These are phyloP conservation scores for Panus rudis DNA, from an alignment of 768 basidiomycete genomes.

Conservation along the genomic window DNA sequence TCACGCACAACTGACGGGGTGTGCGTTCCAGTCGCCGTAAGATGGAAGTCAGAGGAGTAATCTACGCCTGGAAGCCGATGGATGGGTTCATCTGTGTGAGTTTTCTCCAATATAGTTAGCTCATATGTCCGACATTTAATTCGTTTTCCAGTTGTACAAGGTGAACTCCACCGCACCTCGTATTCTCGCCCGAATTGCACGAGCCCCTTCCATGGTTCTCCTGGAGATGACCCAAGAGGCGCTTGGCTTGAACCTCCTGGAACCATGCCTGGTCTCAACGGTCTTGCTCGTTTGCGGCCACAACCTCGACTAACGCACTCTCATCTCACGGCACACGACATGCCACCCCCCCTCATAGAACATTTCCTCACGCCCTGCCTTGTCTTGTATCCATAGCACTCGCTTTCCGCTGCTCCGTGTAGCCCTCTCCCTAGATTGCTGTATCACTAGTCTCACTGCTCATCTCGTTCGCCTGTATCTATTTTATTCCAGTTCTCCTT, in stretches of 20 bases:
- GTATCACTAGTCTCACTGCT: neutral
- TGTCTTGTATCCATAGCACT: neutral
- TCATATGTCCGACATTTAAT: slow-evolving; percentile 4
- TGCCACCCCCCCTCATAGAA: neutral
- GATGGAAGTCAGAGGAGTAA: slow-evolving; percentile 44
- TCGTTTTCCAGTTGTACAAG: slow-evolving; percentile 39
- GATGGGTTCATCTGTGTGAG: slow-evolving; percentile 48
- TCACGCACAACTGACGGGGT: slow-evolving; percentile 3
- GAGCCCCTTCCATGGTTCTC: slow-evolving; percentile 34
- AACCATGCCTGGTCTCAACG: slow-evolving; percentile 43
- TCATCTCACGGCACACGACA: neutral
- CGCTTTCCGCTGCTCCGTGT: neutral
- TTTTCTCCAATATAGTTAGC: slow-evolving; percentile 3
- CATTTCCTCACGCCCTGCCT: neutral
- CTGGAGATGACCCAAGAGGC: slow-evolving; percentile 54
- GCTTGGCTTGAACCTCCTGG: slow-evolving; percentile 46
- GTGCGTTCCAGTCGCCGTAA: slow-evolving; percentile 24
- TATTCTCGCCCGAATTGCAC: slow-evolving; percentile 43
- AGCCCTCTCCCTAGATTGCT: neutral
- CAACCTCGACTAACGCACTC: slow-evolving; percentile 43
- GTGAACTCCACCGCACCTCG: slow-evolving; percentile 27
- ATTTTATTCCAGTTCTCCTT: neutral
- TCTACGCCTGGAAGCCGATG: slow-evolving; percentile 51
- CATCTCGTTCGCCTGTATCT: neutral
- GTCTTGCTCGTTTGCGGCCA: slow-evolving; percentile 55